Conservation (phyloP, 139 green algal species). For the Chlamydomonas eustigma region DNA sequence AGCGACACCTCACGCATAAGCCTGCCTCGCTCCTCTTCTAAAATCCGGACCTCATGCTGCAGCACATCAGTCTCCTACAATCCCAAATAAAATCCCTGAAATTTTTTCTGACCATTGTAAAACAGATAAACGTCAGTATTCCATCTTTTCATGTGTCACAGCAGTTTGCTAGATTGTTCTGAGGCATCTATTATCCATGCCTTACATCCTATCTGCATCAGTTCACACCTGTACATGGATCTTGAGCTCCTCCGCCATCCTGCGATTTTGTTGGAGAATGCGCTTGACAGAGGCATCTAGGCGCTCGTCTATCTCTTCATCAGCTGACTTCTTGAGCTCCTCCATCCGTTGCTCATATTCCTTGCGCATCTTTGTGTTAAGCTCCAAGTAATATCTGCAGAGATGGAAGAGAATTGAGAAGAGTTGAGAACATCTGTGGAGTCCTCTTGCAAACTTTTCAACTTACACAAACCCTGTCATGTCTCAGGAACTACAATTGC, state of each 20-base stretch:
- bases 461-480: too few species aligned
- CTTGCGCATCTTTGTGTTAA: conserved; percentile 57
- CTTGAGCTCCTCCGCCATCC: conserved; percentile 72
- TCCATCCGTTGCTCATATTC: conserved; percentile 73
- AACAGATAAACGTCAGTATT: too few species aligned
- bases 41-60: conserved; percentile 57
- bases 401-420: too few species aligned
- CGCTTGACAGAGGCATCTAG: conserved; percentile 67
- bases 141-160: too few species aligned
- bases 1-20: conserved; percentile 70
- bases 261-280: conserved; percentile 71
- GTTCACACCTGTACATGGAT: conserved; percentile 71
- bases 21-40: conserved; percentile 55
- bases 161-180: too few species aligned
- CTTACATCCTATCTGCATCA: too few species aligned
- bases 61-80: conserved; percentile 72
- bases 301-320: conserved; percentile 65
- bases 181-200: too few species aligned
- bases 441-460: too few species aligned
- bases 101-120: too few species aligned
- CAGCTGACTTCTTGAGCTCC: conserved; percentile 59
- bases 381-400: conserved; percentile 61
- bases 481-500: too few species aligned
- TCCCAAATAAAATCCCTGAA: too few species aligned
- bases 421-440: too few species aligned